Evolutionary conservation across 176 grass and related monocot genomes (phyloP).

Genomic region (Oryza coarctata): DNA sequence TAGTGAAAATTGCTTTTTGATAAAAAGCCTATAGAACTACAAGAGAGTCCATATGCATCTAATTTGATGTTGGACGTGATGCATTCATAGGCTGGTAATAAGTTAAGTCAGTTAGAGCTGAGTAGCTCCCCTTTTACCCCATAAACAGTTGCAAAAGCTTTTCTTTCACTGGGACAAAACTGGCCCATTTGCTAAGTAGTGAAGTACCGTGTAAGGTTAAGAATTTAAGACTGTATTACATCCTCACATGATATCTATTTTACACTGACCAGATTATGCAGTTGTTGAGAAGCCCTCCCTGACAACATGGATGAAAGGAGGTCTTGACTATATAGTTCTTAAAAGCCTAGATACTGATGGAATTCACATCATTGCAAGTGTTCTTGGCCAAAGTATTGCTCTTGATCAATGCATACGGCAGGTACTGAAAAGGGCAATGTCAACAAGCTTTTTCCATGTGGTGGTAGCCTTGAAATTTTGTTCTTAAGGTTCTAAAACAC

Average conservation of each 20-base stretch:
- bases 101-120: background rate
- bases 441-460: background rate
- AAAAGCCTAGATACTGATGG: slow-evolving; percentile 89
- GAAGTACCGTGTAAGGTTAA: background rate
- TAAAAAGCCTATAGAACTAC: background rate
- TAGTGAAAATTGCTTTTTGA: background rate
- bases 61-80: background rate
- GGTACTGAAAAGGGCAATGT: slow-evolving; percentile 41
- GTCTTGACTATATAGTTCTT: slow-evolving; percentile 80
- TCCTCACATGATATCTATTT: slow-evolving; percentile 26
- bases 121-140: too few species aligned
- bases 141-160: background rate
- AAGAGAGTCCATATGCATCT: background rate
- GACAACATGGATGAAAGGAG: slow-evolving; percentile 87
- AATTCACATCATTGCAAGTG: slow-evolving; percentile 81
- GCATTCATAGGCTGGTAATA: background rate
- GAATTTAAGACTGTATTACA: background rate
- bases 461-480: background rate
- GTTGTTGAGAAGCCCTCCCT: slow-evolving; percentile 78
- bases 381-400: slow-evolving; percentile 93
- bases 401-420: slow-evolving; percentile 91
- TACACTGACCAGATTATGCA: slow-evolving; percentile 68
- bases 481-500: slow-evolving; percentile 11
- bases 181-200: background rate
- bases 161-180: background rate